Evolutionary conservation across 2,329 filamentous ascomycete genomes (phyloP).

Genomic region (Colletotrichum shisoi): DNA sequence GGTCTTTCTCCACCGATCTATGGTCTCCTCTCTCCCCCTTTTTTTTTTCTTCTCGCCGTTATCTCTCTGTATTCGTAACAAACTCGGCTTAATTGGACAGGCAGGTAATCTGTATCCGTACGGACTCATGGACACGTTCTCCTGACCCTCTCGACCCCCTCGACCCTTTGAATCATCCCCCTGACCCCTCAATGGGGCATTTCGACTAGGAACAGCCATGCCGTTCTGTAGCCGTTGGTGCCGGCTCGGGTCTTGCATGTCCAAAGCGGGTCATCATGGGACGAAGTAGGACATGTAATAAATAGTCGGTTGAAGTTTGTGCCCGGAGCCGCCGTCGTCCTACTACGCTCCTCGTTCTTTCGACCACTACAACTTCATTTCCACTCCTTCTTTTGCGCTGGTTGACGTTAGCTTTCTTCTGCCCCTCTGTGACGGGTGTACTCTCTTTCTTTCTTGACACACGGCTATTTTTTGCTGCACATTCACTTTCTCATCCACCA

Average conservation of each 20-base stretch:
- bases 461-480: constrained; percentile 19
- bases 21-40: background rate
- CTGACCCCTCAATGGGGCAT: background rate
- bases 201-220: background rate
- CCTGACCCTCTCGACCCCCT: constrained; percentile 15
- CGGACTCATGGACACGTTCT: constrained; percentile 6
- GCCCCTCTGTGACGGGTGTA: constrained; percentile 38
- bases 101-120: background rate
- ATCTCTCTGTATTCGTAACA: constrained; percentile 35
- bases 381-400: constrained; percentile 25
- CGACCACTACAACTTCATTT: constrained; percentile 20
- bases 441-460: constrained; percentile 26
- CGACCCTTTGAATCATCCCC: constrained; percentile 6
- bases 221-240: constrained; percentile 1
- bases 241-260: constrained; percentile 10
- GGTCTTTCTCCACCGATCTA: background rate
- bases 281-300: constrained; percentile 19
- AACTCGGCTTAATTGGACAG: constrained; percentile 20
- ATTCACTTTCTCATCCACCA: constrained; percentile 19
- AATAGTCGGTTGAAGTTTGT: too few relatives aligned
- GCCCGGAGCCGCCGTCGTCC: background rate
- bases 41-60: background rate
- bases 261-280: background rate
- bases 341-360: background rate
- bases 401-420: constrained; percentile 30